These are phyloP conservation scores for Ganoderma multipileum DNA, from an alignment of 1,284 basidiomycete species.

Conservation along the genomic window DNA sequence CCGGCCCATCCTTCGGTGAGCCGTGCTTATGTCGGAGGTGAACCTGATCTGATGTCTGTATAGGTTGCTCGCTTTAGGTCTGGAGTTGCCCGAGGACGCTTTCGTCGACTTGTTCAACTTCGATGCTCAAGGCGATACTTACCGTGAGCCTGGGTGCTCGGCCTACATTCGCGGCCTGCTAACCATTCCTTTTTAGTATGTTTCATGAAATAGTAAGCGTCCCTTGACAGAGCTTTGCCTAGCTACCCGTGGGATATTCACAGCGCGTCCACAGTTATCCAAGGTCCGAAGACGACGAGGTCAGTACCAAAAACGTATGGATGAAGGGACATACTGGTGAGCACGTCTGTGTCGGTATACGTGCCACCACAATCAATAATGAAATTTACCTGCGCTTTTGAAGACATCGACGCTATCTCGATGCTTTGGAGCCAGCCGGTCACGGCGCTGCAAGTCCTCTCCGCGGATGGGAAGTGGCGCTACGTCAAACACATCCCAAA, in stretches of 20 bases:
- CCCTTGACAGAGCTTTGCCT: too few species aligned
- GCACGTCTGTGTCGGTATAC: neutral
- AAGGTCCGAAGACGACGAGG: slow-evolving; percentile 52
- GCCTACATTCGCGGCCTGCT: neutral
- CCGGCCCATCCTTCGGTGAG: slow-evolving; percentile 55
- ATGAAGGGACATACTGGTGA: slow-evolving; percentile 50
- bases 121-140: slow-evolving; percentile 37
- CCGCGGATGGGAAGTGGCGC: slow-evolving; percentile 58
- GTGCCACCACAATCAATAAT: too few species aligned
- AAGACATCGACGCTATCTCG: slow-evolving; percentile 56
- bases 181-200: slow-evolving; percentile 26
- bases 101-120: slow-evolving; percentile 40
- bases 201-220: slow-evolving; percentile 46
- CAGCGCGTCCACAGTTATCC: slow-evolving; percentile 35
- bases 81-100: slow-evolving; percentile 43
- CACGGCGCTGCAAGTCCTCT: slow-evolving; percentile 60
- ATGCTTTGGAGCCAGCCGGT: slow-evolving; percentile 67
- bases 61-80: slow-evolving; percentile 51
- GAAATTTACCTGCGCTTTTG: too few species aligned
- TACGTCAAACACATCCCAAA: slow-evolving; percentile 67
- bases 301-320: slow-evolving; percentile 63
- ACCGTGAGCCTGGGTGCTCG: slow-evolving; percentile 27
- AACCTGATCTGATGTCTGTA: neutral
- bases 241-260: neutral
- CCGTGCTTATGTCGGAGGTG: slow-evolving; percentile 19